Evolutionary conservation across 345 rosid species (phyloP).

Genomic region (Lumnitzera racemosa): DNA sequence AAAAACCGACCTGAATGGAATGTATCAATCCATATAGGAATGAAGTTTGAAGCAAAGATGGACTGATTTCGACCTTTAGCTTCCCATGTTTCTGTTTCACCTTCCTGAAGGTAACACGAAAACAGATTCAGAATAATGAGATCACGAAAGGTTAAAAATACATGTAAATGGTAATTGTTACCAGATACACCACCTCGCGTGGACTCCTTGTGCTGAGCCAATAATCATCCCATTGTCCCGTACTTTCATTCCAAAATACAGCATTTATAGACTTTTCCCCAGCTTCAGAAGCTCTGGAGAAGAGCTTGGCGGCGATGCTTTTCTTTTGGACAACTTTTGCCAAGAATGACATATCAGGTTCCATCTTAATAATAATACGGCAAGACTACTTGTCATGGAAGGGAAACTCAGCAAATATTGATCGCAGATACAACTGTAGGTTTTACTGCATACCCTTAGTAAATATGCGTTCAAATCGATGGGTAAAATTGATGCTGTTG

Average conservation of each 20-base stretch:
- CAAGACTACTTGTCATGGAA: neutral
- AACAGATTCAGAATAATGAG: neutral
- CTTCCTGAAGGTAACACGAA: slow-evolving; percentile 26
- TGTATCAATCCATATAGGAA: slow-evolving; percentile 68
- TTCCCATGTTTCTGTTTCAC: slow-evolving; percentile 47
- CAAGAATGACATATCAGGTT: slow-evolving; percentile 65
- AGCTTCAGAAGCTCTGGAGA: slow-evolving; percentile 46
- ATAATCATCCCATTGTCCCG: slow-evolving; percentile 92
- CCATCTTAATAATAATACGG: slow-evolving; percentile 54
- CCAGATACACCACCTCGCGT: slow-evolving; percentile 6
- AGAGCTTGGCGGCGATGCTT: slow-evolving; percentile 27
- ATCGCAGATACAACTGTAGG: neutral
- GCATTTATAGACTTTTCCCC: slow-evolving; percentile 49
- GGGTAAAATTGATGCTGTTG: slow-evolving; percentile 71
- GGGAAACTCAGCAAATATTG: neutral
- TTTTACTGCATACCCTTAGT: slow-evolving; percentile 38
- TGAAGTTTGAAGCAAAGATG: slow-evolving; percentile 69
- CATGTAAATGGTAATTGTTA: neutral
- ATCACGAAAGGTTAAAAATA: neutral
- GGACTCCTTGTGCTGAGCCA: slow-evolving; percentile 31
- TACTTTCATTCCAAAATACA: slow-evolving; percentile 56
- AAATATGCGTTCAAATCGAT: slow-evolving; percentile 76
- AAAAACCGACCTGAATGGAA: slow-evolving; percentile 61
- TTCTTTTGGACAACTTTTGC: slow-evolving; percentile 49
- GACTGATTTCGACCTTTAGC: slow-evolving; percentile 54